Evolutionary conservation across 2,329 filamentous ascomycete genomes (phyloP).

Genomic region (Graphilbum ipis-grandicollis): DNA sequence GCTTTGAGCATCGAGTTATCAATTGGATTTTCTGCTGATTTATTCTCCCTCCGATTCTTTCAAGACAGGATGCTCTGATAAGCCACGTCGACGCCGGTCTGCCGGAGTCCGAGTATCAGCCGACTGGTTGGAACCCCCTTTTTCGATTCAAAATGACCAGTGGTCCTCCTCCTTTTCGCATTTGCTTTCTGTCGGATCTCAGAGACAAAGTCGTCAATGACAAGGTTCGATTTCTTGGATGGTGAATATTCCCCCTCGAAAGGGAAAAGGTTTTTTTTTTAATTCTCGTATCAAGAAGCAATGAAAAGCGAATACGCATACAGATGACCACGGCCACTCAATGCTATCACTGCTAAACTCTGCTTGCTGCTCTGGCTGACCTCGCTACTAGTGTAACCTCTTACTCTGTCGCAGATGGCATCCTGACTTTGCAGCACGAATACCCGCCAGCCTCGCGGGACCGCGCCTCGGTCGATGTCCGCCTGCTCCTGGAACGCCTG

Average conservation of each 20-base stretch:
- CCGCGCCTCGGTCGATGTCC: conserved; percentile 49
- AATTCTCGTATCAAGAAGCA: no score
- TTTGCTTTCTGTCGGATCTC: conserved; percentile 48
- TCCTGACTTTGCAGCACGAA: conserved; percentile 50
- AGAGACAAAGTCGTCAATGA: conserved; percentile 32
- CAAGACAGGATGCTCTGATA: no score
- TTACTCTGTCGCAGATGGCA: conserved; percentile 36
- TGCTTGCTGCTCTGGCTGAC: no score
- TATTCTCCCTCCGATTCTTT: no score
- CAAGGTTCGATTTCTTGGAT: conserved; percentile 89
- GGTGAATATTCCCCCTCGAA: conserved; percentile 32
- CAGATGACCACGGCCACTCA: no score
- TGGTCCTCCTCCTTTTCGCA: conserved; percentile 44
- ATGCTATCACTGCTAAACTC: no score
- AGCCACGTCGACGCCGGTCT: no score
- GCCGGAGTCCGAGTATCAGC: background rate
- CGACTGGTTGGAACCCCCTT: no score
- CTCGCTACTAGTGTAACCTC: conserved; percentile 32
- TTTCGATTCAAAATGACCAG: conserved; percentile 22
- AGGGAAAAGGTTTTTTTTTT: no score
- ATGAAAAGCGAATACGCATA: no score
- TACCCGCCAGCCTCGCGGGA: conserved; percentile 31
- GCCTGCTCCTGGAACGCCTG: conserved; percentile 50
- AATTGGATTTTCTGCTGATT: no score
- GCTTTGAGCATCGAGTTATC: no score